Percentiles rank a stretch among this genome's conserved stretches.
These are phyloP conservation scores for Rhodotorula taiwanensis DNA, from an alignment of 768 basidiomycete species.

Conservation along the genomic window DNA sequence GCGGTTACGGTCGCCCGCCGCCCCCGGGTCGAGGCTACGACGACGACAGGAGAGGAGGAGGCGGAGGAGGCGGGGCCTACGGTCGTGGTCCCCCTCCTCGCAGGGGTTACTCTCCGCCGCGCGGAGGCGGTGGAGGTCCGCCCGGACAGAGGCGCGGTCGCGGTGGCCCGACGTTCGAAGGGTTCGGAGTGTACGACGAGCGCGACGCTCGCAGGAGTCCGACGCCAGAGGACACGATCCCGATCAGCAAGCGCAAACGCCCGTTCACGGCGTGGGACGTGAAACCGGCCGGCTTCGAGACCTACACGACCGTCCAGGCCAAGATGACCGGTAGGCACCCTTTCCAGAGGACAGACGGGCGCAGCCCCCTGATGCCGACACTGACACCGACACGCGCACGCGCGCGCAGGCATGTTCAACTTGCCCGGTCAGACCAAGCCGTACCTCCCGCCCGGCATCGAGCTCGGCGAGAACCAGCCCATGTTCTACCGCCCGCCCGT, in stretches of 20 bases:
- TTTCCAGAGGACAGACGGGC: background rate
- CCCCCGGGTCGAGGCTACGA: background rate
- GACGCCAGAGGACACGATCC: slow-evolving; percentile 75
- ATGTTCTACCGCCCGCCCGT: slow-evolving; percentile 35
- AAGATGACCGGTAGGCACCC: slow-evolving; percentile 77
- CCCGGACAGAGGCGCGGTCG: slow-evolving; percentile 49
- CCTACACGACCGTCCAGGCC: slow-evolving; percentile 91
- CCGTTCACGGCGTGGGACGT: slow-evolving; percentile 95
- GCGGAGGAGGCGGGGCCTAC: slow-evolving; percentile 16
- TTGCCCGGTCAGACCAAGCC: slow-evolving; percentile 73
- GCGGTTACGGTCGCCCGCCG: slow-evolving; percentile 13
- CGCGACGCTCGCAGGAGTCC: slow-evolving; percentile 71
- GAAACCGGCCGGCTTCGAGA: slow-evolving; percentile 89
- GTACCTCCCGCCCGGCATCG: slow-evolving; percentile 55
- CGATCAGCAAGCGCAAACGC: slow-evolving; percentile 75
- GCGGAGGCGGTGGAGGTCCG: slow-evolving; percentile 32
- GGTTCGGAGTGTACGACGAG: slow-evolving; percentile 51
- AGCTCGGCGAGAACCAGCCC: slow-evolving; percentile 48
- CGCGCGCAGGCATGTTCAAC: slow-evolving; percentile 73
- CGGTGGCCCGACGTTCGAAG: slow-evolving; percentile 53
- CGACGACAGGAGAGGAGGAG: slow-evolving; percentile 7
- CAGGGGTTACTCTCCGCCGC: slow-evolving; percentile 11
- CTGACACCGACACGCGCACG: background rate
- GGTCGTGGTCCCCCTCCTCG: slow-evolving; percentile 1
- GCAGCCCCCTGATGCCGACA: no score